Evolutionary conservation across 2,329 filamentous ascomycete genomes (phyloP), one percentile per base, ranked within the genome.

Genomic region (Cercospora janseana): DNA sequence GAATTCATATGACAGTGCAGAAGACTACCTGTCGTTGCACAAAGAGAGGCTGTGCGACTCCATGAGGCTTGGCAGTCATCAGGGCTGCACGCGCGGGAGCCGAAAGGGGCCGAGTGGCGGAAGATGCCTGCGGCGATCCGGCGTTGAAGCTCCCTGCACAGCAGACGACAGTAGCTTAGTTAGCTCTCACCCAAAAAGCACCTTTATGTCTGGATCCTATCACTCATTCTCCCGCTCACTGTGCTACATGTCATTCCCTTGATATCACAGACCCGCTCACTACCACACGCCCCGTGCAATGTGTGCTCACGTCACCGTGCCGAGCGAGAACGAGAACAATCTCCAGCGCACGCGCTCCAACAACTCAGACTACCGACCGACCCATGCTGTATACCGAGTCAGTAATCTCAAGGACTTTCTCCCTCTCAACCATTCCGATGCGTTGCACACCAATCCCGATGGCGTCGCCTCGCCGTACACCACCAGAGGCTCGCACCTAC

Each of bases 401-500:
- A 50, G 53, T 6, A 53, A 56, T 4, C 47, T 64, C 8, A 60
- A 58, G 32, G 65, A 66, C 51, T 75, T 74, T 53, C 66, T 74
- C 6, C 71, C 72, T 6, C 62, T 73, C 4, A 65, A 66, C 24
- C 44, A 46, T 18, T 34, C 44, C 44, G 44, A 46, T 38, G 44
- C 23, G 6, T 32, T 46, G 20, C 44, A 46, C 32, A 42, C 35
- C 12, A 18, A 12, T 16, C 26, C 49, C 18, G 65, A 67, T 23
- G 72, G 73, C 13, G 47, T 50, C 31, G 37, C 52, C 6, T 49
- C 63, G 3, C 57, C 67, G 2, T 60, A 75, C 4, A 71, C 72
- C 1, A 72, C 72, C 21, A 70, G 73, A n/a, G 72, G 72, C 2
- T 71, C 73, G 42, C 65, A 70, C 38, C 63, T 76, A 6, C 71